Conservation (phyloP, 345 rosid genomes). For the Syzygium aqueum region DNA sequence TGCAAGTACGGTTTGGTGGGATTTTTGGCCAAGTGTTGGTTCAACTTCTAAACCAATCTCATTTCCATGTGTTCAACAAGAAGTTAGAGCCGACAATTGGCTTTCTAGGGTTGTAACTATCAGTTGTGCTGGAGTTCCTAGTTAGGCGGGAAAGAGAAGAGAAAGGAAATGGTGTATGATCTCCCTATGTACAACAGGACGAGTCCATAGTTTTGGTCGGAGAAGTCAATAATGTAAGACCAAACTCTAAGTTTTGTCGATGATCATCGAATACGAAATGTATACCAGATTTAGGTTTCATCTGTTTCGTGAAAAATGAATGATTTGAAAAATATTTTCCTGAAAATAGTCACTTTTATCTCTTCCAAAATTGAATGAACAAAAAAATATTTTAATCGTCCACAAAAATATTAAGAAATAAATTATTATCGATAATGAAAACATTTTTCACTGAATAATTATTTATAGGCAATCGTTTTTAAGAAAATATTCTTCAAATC, state of each 20-base stretch:
- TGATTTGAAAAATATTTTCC: too few species aligned
- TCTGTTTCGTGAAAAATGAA: too few species aligned
- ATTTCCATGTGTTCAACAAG: background rate
- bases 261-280: background rate
- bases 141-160: background rate
- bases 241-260: background rate
- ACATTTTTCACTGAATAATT: too few species aligned
- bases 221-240: background rate
- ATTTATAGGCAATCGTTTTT: too few species aligned
- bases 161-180: background rate
- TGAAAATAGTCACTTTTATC: too few species aligned
- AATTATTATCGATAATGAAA: too few species aligned
- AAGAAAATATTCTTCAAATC: too few species aligned
- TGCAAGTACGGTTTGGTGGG: background rate
- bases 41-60: conserved; percentile 2
- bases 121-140: too few species aligned
- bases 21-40: background rate
- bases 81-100: background rate
- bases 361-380: too few species aligned
- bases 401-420: too few species aligned
- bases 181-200: background rate
- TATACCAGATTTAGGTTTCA: too few species aligned
- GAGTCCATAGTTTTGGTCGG: background rate
- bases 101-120: background rate
- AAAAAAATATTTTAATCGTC: too few species aligned